A percentile compares a stretch with the other conserved stretches of the same genome.
Evolutionary conservation across 2,329 filamentous ascomycete species (phyloP).

Genomic region (Hymenoscyphus linearis): DNA sequence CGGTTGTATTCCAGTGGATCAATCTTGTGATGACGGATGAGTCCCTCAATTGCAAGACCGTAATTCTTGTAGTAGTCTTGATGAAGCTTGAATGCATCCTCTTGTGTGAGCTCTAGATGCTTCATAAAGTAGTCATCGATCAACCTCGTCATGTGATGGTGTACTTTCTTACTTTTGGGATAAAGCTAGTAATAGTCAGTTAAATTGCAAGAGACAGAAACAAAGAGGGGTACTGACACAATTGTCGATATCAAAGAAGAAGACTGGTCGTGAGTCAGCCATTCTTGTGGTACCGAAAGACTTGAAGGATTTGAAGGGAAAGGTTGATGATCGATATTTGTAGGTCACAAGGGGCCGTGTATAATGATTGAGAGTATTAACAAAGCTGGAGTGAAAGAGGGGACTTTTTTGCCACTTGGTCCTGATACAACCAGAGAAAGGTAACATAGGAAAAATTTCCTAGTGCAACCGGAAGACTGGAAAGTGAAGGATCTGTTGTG

Average conservation of each 20-base stretch:
- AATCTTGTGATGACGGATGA: slow-evolving; percentile 91
- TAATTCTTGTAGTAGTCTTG: slow-evolving; percentile 93
- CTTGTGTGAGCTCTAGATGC: slow-evolving; percentile 67
- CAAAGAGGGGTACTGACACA: slow-evolving; percentile 53
- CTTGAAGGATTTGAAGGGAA: neutral
- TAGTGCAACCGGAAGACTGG: neutral
- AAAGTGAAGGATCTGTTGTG: too few species aligned
- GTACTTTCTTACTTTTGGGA: slow-evolving; percentile 80
- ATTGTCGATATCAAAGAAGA: slow-evolving; percentile 95
- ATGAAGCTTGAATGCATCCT: slow-evolving; percentile 83
- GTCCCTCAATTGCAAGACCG: slow-evolving; percentile 91
- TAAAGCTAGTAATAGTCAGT: slow-evolving; percentile 54
- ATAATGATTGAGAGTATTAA: neutral
- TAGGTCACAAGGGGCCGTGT: neutral
- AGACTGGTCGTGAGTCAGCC: slow-evolving; percentile 42
- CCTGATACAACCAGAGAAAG: neutral
- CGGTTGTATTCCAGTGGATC: slow-evolving; percentile 91
- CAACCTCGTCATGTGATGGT: slow-evolving; percentile 80
- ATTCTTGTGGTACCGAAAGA: slow-evolving; percentile 8
- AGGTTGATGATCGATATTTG: neutral
- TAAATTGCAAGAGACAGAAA: neutral
- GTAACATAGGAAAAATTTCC: neutral
- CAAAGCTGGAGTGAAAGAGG: neutral
- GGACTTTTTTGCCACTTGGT: neutral
- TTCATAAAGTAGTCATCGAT: slow-evolving; percentile 54